Conservation (phyloP, 306 rosid genomes). For the Pyrus pyrifolia region DNA sequence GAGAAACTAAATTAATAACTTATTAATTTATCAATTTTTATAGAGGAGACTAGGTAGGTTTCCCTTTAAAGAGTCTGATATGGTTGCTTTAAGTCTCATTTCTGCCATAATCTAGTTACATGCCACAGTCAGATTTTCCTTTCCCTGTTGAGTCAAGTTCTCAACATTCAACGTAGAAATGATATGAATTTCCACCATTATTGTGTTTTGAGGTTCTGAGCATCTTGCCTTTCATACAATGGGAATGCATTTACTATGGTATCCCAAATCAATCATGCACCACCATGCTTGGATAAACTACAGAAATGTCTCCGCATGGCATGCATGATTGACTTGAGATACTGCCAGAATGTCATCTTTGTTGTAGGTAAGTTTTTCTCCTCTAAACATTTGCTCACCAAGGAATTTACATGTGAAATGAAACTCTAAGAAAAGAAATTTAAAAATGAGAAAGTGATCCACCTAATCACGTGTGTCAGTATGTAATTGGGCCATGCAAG, state of each 20-base stretch:
- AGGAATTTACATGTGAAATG: background rate
- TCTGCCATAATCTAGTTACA: no score
- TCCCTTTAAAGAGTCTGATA: background rate
- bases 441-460: background rate
- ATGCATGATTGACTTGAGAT: no score
- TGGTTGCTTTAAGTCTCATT: background rate
- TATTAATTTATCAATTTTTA: no score
- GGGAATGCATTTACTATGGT: no score
- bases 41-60: background rate
- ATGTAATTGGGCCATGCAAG: background rate
- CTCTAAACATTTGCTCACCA: background rate
- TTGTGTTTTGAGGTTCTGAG: background rate
- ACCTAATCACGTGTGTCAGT: background rate
- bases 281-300: no score
- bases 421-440: no score
- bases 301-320: fast-evolving
- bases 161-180: background rate
- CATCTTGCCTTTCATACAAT: background rate
- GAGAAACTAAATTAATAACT: no score
- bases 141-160: background rate
- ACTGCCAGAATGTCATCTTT: no score
- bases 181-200: background rate
- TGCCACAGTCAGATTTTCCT: background rate
- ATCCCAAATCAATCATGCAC: no score
- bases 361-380: background rate